Evolutionary conservation across 306 rosid species (phyloP).

Genomic region (Prunus kanzakura): DNA sequence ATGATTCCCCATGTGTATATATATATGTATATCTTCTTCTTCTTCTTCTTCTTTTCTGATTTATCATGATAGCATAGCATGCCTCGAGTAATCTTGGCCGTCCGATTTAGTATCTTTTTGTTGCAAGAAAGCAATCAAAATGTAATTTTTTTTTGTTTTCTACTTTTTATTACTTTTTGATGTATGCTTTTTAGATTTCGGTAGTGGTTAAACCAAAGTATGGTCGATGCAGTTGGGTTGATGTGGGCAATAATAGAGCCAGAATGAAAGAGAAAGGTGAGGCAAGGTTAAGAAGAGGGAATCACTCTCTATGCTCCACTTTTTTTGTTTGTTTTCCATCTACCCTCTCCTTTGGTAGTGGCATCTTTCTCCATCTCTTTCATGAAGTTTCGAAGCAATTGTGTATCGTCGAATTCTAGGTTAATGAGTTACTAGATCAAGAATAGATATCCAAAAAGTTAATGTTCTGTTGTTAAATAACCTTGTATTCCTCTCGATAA

Average conservation of each 20-base stretch:
- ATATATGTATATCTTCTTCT: neutral
- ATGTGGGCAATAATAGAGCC: slow-evolving; percentile 52
- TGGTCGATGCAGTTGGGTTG: slow-evolving; percentile 50
- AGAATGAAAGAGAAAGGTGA: slow-evolving; percentile 40
- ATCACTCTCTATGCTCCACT: slow-evolving; percentile 44
- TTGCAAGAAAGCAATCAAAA: slow-evolving; percentile 21
- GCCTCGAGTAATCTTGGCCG: slow-evolving; percentile 12
- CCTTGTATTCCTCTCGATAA: too few species aligned
- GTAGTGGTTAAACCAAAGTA: slow-evolving; percentile 46
- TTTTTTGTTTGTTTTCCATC: slow-evolving; percentile 24
- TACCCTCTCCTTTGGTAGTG: slow-evolving; percentile 33
- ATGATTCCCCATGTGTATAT: slow-evolving; percentile 30
- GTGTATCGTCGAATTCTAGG: slow-evolving; percentile 17
- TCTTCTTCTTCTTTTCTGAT: neutral
- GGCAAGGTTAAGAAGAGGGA: slow-evolving; percentile 30
- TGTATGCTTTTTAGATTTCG: slow-evolving; percentile 33
- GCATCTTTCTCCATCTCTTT: slow-evolving; percentile 25
- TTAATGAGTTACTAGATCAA: slow-evolving; percentile 11
- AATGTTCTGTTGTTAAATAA: too few species aligned
- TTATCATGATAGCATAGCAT: slow-evolving; percentile 6
- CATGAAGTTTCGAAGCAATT: slow-evolving; percentile 29
- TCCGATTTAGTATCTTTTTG: slow-evolving; percentile 8
- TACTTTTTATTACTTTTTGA: slow-evolving; percentile 31
- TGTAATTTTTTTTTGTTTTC: neutral
- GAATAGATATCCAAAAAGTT: too few species aligned